Conservation (phyloP, 495 filamentous ascomycete genomes). For the Ascobolus immersus region DNA sequence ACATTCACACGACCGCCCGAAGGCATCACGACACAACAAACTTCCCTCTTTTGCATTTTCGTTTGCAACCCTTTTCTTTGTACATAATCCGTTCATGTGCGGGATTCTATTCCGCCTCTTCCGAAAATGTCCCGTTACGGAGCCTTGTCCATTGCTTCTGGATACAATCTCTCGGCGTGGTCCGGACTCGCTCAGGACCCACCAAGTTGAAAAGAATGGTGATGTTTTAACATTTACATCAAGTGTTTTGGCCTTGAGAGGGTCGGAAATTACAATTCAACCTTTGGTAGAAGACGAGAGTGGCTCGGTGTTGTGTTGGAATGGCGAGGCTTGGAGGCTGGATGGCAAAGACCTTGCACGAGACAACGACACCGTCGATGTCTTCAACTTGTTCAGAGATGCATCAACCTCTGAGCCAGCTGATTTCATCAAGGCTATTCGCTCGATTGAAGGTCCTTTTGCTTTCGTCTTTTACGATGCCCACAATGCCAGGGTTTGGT, state of each 20-base stretch:
- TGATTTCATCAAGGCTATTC: conserved; percentile 27
- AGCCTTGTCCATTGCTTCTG: no score
- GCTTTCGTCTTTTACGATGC: conserved; percentile 75
- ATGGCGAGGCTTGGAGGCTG: conserved; percentile 89
- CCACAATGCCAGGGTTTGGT: conserved; percentile 34
- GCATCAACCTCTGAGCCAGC: conserved; percentile 16
- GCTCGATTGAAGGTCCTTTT: conserved; percentile 55
- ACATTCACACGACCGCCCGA: no score
- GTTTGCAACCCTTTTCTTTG: no score
- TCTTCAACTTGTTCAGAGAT: conserved; percentile 38
- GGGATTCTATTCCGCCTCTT: no score
- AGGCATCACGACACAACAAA: no score
- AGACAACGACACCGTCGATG: conserved; percentile 45
- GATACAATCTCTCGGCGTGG: no score
- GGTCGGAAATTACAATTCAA: conserved; percentile 42
- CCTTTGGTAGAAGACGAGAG: conserved; percentile 36
- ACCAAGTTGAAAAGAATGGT: no score
- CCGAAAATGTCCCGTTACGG: no score
- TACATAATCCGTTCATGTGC: no score
- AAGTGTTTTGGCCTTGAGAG: conserved; percentile 67
- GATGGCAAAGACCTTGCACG: conserved; percentile 16
- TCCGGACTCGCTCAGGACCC: no score
- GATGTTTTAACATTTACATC: no score
- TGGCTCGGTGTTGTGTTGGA: conserved; percentile 78
- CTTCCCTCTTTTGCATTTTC: no score